A percentile compares a stretch with the other conserved stretches of the same genome.
phyloP scores from a whole-genome alignment of 1,284 basidiomycete species.

The Meripilus lineatus region DNA sequence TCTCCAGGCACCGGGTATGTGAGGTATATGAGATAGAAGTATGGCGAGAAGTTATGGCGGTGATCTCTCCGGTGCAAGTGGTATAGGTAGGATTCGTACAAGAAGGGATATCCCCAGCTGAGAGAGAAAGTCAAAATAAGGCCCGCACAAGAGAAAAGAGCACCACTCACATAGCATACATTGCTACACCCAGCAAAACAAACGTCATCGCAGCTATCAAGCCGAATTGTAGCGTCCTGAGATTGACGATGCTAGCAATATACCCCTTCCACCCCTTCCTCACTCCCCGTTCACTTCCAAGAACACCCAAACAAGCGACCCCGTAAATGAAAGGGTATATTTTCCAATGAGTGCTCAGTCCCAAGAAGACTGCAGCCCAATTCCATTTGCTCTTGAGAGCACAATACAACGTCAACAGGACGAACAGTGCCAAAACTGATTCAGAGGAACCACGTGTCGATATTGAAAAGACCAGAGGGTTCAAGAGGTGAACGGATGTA shows the following conservation, averaged over 20 bases:
- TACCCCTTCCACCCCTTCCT: slow-evolving; percentile 27
- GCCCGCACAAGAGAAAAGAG: slow-evolving; percentile 3
- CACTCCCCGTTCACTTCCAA: slow-evolving; percentile 35
- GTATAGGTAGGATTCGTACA: slow-evolving; percentile 92
- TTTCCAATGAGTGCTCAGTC: slow-evolving; percentile 88
- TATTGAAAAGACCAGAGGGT: slow-evolving; percentile 93
- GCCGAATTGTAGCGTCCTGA: slow-evolving; percentile 62
- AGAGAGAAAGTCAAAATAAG: neutral
- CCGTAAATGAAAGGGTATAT: slow-evolving; percentile 95
- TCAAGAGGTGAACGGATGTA: slow-evolving; percentile 72
- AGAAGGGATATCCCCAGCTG: slow-evolving; percentile 92
- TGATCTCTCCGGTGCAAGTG: slow-evolving; percentile 91
- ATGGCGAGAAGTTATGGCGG: slow-evolving; percentile 97
- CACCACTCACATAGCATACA: slow-evolving; percentile 73
- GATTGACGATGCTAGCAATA: slow-evolving; percentile 44
- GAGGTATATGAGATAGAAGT: slow-evolving; percentile 94
- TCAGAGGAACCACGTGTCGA: slow-evolving; percentile 96
- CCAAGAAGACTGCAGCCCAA: slow-evolving; percentile 66
- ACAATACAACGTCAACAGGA: slow-evolving; percentile 70
- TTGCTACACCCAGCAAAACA: slow-evolving; percentile 52
- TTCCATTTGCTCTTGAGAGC: slow-evolving; percentile 52
- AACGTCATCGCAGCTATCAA: slow-evolving; percentile 69
- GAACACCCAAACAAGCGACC: slow-evolving; percentile 64
- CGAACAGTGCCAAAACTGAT: slow-evolving; percentile 77
- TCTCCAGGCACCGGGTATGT: slow-evolving; percentile 44